Evolutionary conservation across 179 eudicot species (phyloP), one percentile per base, ranked within the genome.

Genomic region (Silene coronaria): DNA sequence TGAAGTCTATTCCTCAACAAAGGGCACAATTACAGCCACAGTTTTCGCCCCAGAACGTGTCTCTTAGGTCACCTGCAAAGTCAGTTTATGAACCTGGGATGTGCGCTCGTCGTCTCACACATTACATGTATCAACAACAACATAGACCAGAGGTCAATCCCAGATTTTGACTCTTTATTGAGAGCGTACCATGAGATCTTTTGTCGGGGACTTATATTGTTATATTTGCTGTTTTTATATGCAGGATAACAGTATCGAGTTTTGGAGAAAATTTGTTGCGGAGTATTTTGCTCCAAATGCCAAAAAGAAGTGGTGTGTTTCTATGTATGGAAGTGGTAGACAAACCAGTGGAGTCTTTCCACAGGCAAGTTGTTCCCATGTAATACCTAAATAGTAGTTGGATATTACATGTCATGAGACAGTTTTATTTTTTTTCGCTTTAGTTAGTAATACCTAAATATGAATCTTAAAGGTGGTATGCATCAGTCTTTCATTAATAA

Each of bases 271-370:
- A 75, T 96, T 91, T 82, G 97, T 96, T 30, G 81, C 91, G 0
- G 99, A 93, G 46, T 92, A 78, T 76, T 96, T 88, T 79, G 93
- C 99, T 77, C 97, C 96, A 26, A 88, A 87, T 88, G 97, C 99
- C 62, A 93, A 88, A 89, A 96, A 96, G 84, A 92, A 90, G 78
- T 96, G 99, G 99, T 96, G 99, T 81, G 96, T 96, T 76, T 96
- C 99, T 11, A 87, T 91, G 93, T 96, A 96, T 84, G 99, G 97
- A 85, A 92, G 85, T 76, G 99, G 97, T 10, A 91, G 97, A 72
- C 99, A 93, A 73, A 88, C 97, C 13, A 88, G 87, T 73, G 99
- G 99, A 77, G 97, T 96, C 61, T 88, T 93, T 75, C 97, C 97
- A 65, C 97, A 96, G 97, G 99, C 85, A 62, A 77, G 86, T 72